These are phyloP conservation scores for Dictyostelium gargantuum DNA, from an alignment of 208 protist species.

Conservation along the genomic window DNA sequence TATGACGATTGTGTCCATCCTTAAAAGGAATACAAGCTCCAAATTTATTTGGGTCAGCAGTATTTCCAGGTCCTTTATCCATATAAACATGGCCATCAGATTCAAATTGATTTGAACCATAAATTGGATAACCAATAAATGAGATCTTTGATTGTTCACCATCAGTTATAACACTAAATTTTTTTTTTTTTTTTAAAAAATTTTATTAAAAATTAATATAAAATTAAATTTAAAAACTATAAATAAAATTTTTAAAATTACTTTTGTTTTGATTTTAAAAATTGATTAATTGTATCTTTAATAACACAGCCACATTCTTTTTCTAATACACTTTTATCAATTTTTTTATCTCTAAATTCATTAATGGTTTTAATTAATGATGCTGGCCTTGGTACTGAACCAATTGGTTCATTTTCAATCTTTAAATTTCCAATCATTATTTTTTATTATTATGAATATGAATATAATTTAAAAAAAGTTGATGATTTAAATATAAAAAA, in stretches of 20 bases:
- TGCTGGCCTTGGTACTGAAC: neutral
- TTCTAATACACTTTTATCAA: neutral
- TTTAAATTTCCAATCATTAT: neutral
- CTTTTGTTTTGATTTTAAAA: neutral
- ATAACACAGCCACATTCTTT: neutral
- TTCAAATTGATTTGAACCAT: neutral
- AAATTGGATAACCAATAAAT: neutral
- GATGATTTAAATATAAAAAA: no score
- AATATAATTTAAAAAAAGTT: no score
- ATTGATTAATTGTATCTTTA: neutral
- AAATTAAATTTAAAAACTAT: neutral
- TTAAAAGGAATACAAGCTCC: neutral
- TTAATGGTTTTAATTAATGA: neutral
- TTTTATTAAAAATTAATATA: neutral
- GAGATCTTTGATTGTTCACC: neutral
- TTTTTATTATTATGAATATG: no score
- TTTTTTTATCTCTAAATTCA: neutral
- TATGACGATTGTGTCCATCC: neutral
- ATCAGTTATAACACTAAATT: neutral
- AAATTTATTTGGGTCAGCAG: neutral
- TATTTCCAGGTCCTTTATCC: neutral
- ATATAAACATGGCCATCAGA: neutral
- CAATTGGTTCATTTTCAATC: constrained; percentile 22
- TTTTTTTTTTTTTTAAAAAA: no score
- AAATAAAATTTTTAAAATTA: neutral